phyloP scores from a whole-genome alignment of 768 basidiomycete genomes.

The Phanerochaete carnosa region DNA sequence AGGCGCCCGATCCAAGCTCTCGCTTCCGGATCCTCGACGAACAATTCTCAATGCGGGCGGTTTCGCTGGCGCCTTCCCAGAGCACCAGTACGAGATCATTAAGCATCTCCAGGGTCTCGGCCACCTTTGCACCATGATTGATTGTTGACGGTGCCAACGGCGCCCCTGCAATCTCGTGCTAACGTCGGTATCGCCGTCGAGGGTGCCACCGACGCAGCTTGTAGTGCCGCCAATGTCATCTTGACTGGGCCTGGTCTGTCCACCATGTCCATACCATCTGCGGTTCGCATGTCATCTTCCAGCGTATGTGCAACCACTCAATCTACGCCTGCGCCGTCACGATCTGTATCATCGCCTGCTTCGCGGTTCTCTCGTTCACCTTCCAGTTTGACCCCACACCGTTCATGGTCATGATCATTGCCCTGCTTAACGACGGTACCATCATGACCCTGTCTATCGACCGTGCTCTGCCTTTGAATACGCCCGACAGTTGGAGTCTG shows the following conservation, averaged over 20 bases:
- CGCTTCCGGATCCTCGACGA: slow-evolving; percentile 86
- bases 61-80: slow-evolving; percentile 98
- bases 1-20: slow-evolving; percentile 85
- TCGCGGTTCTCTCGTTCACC: slow-evolving; percentile 91
- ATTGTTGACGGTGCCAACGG: slow-evolving; percentile 99
- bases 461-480: slow-evolving; percentile 89
- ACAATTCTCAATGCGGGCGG: slow-evolving; percentile 99
- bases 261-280: slow-evolving; percentile 99
- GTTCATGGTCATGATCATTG: slow-evolving; percentile 99
- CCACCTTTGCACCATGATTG: slow-evolving; percentile 97
- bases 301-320: slow-evolving; percentile 99
- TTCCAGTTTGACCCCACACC: slow-evolving; percentile 99
- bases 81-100: slow-evolving; percentile 99
- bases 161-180: slow-evolving; percentile 95
- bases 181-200: slow-evolving; percentile 99
- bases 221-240: slow-evolving; percentile 98
- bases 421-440: slow-evolving; percentile 95
- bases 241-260: slow-evolving; percentile 98
- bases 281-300: slow-evolving; percentile 98
- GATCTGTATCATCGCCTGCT: slow-evolving; percentile 98
- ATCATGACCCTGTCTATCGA: slow-evolving; percentile 98
- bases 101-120: slow-evolving; percentile 96
- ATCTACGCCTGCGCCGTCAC: slow-evolving; percentile 96
- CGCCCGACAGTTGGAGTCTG: slow-evolving; percentile 94
- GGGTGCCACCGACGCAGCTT: slow-evolving; percentile 98